phyloP scores from a whole-genome alignment of 2,329 filamentous ascomycete species.

The Fusarium sp. region DNA sequence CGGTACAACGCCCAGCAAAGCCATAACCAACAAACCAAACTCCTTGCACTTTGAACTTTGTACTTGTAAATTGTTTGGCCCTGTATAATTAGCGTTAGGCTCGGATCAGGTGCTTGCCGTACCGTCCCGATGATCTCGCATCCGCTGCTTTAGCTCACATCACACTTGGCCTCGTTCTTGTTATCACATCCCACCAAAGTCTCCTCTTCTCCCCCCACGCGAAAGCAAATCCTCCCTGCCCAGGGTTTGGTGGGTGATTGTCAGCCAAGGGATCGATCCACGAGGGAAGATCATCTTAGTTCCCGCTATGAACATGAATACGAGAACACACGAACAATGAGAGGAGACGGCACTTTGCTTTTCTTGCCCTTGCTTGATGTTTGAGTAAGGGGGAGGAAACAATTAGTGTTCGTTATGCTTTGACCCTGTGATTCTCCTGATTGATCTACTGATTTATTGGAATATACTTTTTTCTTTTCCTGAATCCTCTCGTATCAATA shows the following conservation, averaged over 20 bases:
- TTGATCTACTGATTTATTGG: neutral
- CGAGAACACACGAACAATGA: neutral
- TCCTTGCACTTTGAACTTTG: neutral
- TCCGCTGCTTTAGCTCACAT: slow-evolving; percentile 12
- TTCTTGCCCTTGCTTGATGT: neutral
- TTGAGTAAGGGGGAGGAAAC: slow-evolving; percentile 4
- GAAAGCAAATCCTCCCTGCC: neutral
- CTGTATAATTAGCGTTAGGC: slow-evolving; percentile 17
- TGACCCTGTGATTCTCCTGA: neutral
- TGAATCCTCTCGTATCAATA: neutral
- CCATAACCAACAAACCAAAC: slow-evolving; percentile 3
- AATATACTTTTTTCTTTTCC: neutral
- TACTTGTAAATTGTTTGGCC: neutral
- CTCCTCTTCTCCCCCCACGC: slow-evolving; percentile 20
- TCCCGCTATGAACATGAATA: slow-evolving; percentile 6
- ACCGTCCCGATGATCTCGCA: slow-evolving; percentile 34
- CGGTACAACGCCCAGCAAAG: neutral
- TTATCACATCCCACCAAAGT: slow-evolving; percentile 2
- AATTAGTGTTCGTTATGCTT: slow-evolving; percentile 13
- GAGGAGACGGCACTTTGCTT: slow-evolving; percentile 10
- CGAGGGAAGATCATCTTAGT: slow-evolving; percentile 25
- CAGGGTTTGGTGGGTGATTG: neutral
- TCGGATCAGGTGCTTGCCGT: slow-evolving; percentile 32
- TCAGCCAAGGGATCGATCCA: slow-evolving; percentile 28
- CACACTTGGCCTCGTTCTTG: neutral